Evolutionary conservation across 805 yeast species (phyloP), one percentile per base, ranked within the genome.

Genomic region (Saccharomyces paradoxus): DNA sequence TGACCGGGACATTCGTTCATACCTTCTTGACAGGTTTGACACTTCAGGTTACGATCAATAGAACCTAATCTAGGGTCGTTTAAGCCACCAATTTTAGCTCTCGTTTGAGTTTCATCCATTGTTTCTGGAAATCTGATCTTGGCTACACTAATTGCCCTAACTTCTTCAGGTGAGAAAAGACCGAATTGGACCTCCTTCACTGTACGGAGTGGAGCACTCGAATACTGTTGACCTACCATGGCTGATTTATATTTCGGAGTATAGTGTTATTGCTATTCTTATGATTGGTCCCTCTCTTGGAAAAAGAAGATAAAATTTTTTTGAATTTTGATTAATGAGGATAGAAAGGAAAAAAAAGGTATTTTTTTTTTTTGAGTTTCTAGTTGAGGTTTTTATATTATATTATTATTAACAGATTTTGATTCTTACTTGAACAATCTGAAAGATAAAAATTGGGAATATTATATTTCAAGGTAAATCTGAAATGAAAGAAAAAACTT

Each of bases 1-100:
- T 94, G 99, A 56, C 99, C 99, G 0, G 98, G 98, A 74, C 99
- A 94, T 71, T 94, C 98, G 57, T 92, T 89, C 97, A 94, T 94
- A 64, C 92, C 97, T 72, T 94, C 99, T 66, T 97, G 96, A 79
- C 99, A 94, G 26, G 99, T 94, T 77, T 92, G 98, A 79, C 99
- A 94, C 76, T 89, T 89, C 79, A 87, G 88, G 71, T 91, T 92
- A 71, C 99, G 85, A 73, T 94, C 99, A 64, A 94, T 91, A 4
- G 97, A 87, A 51, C 99, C 99, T 58, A 94, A 78, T 65, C 98
- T 84, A 57, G 99, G 98, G 71, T 95, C 99, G 70, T 91, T 92
- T 58, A 94, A 77, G 57, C 99, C 99, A 59, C 97, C 97, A 61
- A 90, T 91, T 71, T 97, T 84, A 50, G 98, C 97, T 60, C 88